Base-by-base conservation (phyloP, 306 rosid genomes). In the Abrus precatorius region DNA sequence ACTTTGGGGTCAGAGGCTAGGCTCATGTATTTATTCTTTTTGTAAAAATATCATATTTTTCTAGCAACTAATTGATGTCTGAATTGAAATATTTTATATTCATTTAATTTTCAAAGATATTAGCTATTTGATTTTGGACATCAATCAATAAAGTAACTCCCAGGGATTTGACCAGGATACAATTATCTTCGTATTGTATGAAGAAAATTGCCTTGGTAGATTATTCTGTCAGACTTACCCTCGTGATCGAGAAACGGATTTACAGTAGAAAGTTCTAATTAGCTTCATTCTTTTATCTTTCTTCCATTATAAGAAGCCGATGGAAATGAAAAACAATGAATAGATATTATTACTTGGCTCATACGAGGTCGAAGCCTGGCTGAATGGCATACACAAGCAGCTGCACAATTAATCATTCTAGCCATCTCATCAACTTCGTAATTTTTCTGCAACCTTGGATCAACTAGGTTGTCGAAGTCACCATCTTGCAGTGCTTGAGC, bases 361-460 rank as follows among this genome's bases (percentile, higher is more conserved):
- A 88, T 88, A 34, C 80, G 86, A 7, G 91, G 92, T 47, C 92
- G 85, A 69, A 68, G 88, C 63, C 82, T 85, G 50, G 86, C 85
- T 44, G 92, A 86, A 73, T 86, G 89, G 40, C 80, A 82, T 41
- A 88, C 88, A 27, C 87, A 86, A 82, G 89, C 91, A 77, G 91
- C 89, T 69, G 92, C 91, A 32, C 89, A 86, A 30, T 92, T 84
- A 72, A 86, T 62, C 91, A 90, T 83, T 81, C 82, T 75, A 13
- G 69, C 62, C 91, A 90, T 84, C 76, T 90, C 92, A 44, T 54
- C 79, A 27, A 62, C n/a, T 65, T 57, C 59, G 44, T 85, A 88
- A 32, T 86, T 81, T 64, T 86, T 83, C 69, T 82, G 87, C 91
- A 88, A 81, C 84, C 79, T 81, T 49, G 71, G 80, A 60, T 88